Base-by-base conservation (phyloP, 2,329 filamentous ascomycete species). In the Trichoderma sp. region DNA sequence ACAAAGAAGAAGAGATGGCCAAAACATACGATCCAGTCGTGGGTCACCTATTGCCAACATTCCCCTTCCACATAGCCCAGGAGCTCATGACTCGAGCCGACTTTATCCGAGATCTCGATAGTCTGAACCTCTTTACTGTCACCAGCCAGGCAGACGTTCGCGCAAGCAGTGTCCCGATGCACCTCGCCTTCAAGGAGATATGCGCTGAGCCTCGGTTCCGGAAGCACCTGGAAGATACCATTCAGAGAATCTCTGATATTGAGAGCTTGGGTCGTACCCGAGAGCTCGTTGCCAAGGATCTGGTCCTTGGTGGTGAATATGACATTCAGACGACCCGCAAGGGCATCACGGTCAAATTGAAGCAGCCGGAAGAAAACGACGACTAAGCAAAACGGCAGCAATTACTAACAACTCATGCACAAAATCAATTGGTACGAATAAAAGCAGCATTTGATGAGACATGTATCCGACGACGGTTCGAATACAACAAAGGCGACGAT, bases 51-150 rank as follows among this genome's bases (percentile, higher is more conserved):
- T 87, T 98, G 4, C 94, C 96, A 0, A 88, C 93, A 53, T 92
- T 94, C 74, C 90, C 93, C 0, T 89, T 97, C 70, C 93, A 97
- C 79, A 88, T 92, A 75, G 93, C 94, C 0, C 92, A 95, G 74
- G 88, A 98, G 81, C 92, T 98, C 79, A 98, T 98, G 95, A 98
- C 96, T 15, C 88, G 96, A 68, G 92, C 94, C 72, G 96, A 99
- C 81, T 99, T 98, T 80, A 95, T 98, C 77, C 91, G 96, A 75
- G 87, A 90, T 73, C 95, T 98, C 79, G 96, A 99, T 82, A 93
- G 96, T 74, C 89, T 96, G 73, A 98, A 98, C 79, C 89, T 99
- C 72, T 98, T 98, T 83, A 96, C 93, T 74, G 98, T 99, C 77
- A 95, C 97, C 73, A 93, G 91, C 72, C 87, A 88, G 53, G 94